Evolutionary conservation across 768 basidiomycete genomes (phyloP), one percentile per base, ranked within the genome.

Genomic region (Lactifluus hygrophoroides): DNA sequence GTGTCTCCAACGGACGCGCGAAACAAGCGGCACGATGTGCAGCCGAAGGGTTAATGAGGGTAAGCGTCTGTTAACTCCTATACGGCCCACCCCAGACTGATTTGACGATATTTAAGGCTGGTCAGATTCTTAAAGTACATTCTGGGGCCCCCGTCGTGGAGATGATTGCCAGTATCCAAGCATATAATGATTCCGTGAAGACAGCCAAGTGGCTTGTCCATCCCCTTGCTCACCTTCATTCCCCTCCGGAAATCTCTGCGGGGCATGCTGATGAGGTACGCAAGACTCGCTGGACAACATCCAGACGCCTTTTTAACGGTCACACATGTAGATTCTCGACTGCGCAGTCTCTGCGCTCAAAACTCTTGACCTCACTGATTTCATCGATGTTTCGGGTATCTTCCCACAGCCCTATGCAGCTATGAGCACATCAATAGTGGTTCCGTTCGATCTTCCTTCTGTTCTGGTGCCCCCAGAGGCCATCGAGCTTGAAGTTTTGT

Each of bases 401-500:
- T 80, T 82, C 63, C 81, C 83, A 9, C 84, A 85, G 61, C 88
- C 88, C 3, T 90, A 88, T 65, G 67, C 75, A 11, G 72, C 75
- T 35, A 75, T 78, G 58, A 71, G 77, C 0, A 74, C 75, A 25
- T 71, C 77, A 21, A 64, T 68, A 3, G 70, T 77, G 16, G 68
- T 74, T 8, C 78, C 81, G 2, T 91, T 88, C 63, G 78, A 82
- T 30, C 75, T 94, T 10, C 90, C 90, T 5, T 77, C 82, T 34
- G 83, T 94, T 40, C 76, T 94, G 17, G 90, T 94, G 0, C 91
- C 92, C 2, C 92, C 92, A 1, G 92, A 94, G 69, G 81, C 86
- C 23, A 86, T 91, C 28, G 91, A 93, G 64, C 76, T 90, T 9
- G 90, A 91, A 40, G 78, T 79, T 0, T 72, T 91, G 45, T 77